Evolutionary conservation across 345 rosid genomes (phyloP).

Genomic region (Eucalyptus paniculata): DNA sequence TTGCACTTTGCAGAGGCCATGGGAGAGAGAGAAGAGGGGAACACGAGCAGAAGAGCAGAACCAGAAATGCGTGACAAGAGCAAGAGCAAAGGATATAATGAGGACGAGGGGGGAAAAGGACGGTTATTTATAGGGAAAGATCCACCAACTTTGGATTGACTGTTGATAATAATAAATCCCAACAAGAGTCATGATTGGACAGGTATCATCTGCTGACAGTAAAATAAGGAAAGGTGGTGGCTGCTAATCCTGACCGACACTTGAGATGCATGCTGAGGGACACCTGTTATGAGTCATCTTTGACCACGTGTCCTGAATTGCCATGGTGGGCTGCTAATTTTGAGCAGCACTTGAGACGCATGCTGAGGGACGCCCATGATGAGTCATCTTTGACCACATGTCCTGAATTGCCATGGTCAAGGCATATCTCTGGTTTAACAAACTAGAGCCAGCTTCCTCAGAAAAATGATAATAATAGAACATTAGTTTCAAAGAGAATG

Average conservation of each 20-base stretch:
- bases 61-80: background rate
- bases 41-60: background rate
- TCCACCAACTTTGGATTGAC: background rate
- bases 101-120: background rate
- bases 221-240: background rate
- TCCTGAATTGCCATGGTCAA: background rate
- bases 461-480: background rate
- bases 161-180: background rate
- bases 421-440: background rate
- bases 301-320: background rate
- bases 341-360: background rate
- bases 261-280: background rate
- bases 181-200: background rate
- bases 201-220: background rate
- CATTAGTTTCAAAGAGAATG: background rate
- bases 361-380: background rate
- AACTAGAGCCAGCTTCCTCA: background rate
- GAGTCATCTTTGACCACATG: background rate
- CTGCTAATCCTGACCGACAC: background rate
- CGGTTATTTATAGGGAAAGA: background rate
- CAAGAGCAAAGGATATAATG: background rate
- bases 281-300: background rate
- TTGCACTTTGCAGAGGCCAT: background rate
- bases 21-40: background rate
- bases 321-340: background rate